Evolutionary conservation across 1,284 basidiomycete genomes (phyloP), one percentile per base, ranked within the genome.

Genomic region (Pyrrhoderma noxium): DNA sequence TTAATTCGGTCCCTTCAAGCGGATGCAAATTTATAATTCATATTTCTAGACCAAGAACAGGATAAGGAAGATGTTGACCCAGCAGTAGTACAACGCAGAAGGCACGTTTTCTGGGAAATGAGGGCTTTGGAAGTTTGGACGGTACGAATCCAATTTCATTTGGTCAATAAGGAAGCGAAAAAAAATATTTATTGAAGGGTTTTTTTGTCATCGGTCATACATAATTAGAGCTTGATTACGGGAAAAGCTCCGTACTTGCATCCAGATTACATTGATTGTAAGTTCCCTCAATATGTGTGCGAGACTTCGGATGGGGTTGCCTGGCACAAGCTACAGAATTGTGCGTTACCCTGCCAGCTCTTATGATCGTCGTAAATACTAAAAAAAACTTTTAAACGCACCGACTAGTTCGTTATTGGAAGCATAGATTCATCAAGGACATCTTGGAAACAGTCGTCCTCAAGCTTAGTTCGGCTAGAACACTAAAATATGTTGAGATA

Each of bases 401-500:
- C 18, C 13, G 18, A 34, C 9, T 22, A 16, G 7, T 35, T 31
- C 11, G n/a, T 31, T 31, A 5, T 31, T 31, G 27, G 27, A 31
- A 31, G 11, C 27, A 43, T 27, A 13, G 34, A 31, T 42, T 25
- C 31, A 21, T 36, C 8, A 41, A 49, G 31, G 27, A 44, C 13
- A 14, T 49, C 8, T n/a, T 49, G 48, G 42, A 14, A 13, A 31
- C 25, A 3, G 31, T 52, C 14, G 37, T 44, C n/a, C 34, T 19
- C 14, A 54, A 51, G 25, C 53, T 54, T 11, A 16, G 37, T 31
- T 22, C 45, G 21, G 51, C 37, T 9, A 34, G 37, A n/a, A 18
- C 51, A 18, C 16, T 52, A 37, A 56, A 49, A 25, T 56, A 56
- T 23, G 47, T 46, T 18, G 54, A 56, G 19, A 49, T 56, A 13